Conservation (phyloP, 139 green algal species). For the Tetradesmus lagerheimii region DNA sequence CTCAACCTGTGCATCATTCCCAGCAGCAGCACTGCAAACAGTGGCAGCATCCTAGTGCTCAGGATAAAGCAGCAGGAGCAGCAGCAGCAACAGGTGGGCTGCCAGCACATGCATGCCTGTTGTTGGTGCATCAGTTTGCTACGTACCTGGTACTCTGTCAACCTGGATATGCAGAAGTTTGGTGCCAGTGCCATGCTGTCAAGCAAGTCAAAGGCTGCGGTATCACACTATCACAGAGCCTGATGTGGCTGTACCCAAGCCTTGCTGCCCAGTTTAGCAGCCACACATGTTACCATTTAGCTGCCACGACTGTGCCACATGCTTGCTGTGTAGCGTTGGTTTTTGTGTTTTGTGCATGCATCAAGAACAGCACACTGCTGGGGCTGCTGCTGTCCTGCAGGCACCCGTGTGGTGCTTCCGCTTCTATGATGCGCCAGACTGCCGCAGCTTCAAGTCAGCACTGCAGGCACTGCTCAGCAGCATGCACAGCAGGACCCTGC, state of each 20-base stretch:
- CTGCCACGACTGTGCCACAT: no score
- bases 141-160: no score
- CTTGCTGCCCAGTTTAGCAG: no score
- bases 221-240: no score
- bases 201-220: no score
- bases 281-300: no score
- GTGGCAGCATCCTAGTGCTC: constrained; percentile 10
- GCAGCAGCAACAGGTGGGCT: not conserved
- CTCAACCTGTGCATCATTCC: constrained; percentile 13
- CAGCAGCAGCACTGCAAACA: not conserved
- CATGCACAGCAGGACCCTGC: not conserved
- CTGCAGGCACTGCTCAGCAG: not conserved
- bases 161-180: no score
- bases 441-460: constrained; percentile 11
- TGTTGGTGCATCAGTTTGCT: not conserved
- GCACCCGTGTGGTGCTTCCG: constrained; percentile 6
- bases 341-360: not conserved
- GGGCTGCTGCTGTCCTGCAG: not conserved
- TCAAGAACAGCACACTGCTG: not conserved
- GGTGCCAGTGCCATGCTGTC: no score
- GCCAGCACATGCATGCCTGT: not conserved
- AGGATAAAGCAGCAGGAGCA: not conserved
- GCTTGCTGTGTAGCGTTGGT: no score
- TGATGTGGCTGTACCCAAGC: no score
- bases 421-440: constrained; percentile 23